Evolutionary conservation across 345 rosid genomes (phyloP).

Genomic region (Cardamine chenopodiifolia): DNA sequence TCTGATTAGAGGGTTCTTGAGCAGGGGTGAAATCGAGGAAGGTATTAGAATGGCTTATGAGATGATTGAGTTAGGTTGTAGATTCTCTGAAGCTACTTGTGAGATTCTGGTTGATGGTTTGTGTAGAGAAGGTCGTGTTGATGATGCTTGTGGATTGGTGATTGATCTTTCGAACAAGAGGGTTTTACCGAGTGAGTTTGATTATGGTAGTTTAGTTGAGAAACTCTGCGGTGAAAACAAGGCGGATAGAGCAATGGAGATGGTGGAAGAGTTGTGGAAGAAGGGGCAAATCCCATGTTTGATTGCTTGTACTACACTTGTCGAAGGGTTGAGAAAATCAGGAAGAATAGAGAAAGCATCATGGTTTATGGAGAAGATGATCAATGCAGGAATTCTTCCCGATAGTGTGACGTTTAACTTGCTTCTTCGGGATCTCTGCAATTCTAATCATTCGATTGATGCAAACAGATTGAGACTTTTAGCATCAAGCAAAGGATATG

Average conservation of each 20-base stretch:
- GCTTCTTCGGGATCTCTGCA: slow-evolving; percentile 74
- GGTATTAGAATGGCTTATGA: slow-evolving; percentile 77
- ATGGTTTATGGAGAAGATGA: slow-evolving; percentile 66
- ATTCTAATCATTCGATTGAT: slow-evolving; percentile 51
- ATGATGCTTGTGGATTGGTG: slow-evolving; percentile 62
- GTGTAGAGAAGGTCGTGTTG: slow-evolving; percentile 52
- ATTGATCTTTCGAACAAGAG: slow-evolving; percentile 59
- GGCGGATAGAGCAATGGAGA: slow-evolving; percentile 55
- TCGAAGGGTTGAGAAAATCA: slow-evolving; percentile 77
- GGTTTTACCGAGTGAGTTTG: slow-evolving; percentile 64
- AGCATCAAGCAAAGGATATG: slow-evolving; percentile 69
- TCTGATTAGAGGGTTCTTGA: slow-evolving; percentile 68
- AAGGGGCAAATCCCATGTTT: slow-evolving; percentile 60
- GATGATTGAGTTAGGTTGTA: slow-evolving; percentile 69
- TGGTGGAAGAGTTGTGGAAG: slow-evolving; percentile 66
- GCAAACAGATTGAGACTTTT: slow-evolving; percentile 68
- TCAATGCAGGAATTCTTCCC: slow-evolving; percentile 56
- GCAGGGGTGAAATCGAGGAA: slow-evolving; percentile 62
- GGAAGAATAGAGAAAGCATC: slow-evolving; percentile 55
- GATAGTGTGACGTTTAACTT: slow-evolving; percentile 80
- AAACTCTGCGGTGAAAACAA: slow-evolving; percentile 55
- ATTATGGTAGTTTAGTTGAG: slow-evolving; percentile 60
- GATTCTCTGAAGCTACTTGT: slow-evolving; percentile 68
- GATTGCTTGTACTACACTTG: slow-evolving; percentile 71
- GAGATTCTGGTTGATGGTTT: slow-evolving; percentile 85